A percentile compares a stretch with the other conserved stretches of the same genome.
These are phyloP conservation scores for Pseudodiploospora longispora DNA, from an alignment of 2,329 filamentous ascomycete genomes.

Conservation along the genomic window DNA sequence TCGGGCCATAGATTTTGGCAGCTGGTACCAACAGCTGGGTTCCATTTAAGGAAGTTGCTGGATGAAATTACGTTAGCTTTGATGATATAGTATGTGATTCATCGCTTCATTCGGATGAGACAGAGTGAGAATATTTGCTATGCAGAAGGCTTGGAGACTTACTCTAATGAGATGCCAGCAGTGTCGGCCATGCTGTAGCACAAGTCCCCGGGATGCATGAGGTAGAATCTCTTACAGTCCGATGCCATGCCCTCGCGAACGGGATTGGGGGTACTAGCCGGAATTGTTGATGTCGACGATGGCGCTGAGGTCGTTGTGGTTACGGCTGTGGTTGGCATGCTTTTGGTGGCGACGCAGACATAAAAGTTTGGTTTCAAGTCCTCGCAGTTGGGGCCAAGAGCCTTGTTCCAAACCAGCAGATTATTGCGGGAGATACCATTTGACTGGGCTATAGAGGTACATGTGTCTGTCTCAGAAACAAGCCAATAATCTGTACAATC, in stretches of 20 bases:
- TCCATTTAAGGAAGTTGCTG: constrained; percentile 1
- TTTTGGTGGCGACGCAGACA: not conserved
- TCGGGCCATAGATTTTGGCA: constrained; percentile 1
- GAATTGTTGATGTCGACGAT: not conserved
- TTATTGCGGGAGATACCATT: not conserved
- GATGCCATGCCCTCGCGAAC: not conserved
- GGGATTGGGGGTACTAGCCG: not conserved
- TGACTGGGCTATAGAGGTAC: not conserved
- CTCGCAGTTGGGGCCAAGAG: not conserved
- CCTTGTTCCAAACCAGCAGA: not conserved
- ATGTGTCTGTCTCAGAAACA: not conserved
- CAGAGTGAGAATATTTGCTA: not conserved
- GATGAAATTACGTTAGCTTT: not conserved
- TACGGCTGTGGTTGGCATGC: not conserved
- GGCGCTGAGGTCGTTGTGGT: not conserved
- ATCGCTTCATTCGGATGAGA: not conserved
- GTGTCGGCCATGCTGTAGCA: not conserved
- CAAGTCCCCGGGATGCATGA: not conserved
- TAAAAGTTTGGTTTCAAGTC: not conserved
- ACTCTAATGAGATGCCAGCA: not conserved
- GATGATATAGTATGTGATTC: too few relatives aligned
- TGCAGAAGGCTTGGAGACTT: not conserved
- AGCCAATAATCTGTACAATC: not conserved
- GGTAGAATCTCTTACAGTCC: not conserved
- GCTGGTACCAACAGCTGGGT: not conserved